Evolutionary conservation across 1,284 basidiomycete species (phyloP).

Genomic region (Cryptococcus hybrid): DNA sequence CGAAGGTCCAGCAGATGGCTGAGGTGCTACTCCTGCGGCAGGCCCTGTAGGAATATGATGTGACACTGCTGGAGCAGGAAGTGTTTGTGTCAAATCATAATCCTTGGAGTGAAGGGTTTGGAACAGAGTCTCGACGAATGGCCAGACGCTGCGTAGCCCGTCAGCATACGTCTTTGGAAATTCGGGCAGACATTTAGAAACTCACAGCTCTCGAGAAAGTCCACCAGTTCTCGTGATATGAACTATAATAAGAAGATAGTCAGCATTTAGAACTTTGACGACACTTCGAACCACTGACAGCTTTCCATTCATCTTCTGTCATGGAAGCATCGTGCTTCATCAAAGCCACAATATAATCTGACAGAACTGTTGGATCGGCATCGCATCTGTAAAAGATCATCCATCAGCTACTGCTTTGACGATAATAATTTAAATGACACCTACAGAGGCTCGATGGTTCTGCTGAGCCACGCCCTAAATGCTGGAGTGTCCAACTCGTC

Average conservation of each 20-base stretch:
- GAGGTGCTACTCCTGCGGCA: neutral
- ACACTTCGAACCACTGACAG: conserved; percentile 48
- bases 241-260: conserved; percentile 44
- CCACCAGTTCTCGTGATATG: conserved; percentile 72
- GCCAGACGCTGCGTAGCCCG: conserved; percentile 58
- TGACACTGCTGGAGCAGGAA: conserved; percentile 23
- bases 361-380: conserved; percentile 88
- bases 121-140: conserved; percentile 83
- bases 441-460: conserved; percentile 81
- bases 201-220: conserved; percentile 70
- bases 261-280: conserved; percentile 4
- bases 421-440: conserved; percentile 24
- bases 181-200: neutral
- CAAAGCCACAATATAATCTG: conserved; percentile 93
- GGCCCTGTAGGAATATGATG: conserved; percentile 24
- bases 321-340: conserved; percentile 76
- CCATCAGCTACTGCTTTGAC: conserved; percentile 1
- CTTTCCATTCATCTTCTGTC: conserved; percentile 75
- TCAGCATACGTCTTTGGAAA: too few relatives aligned
- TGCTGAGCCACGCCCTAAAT: conserved; percentile 67
- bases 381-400: conserved; percentile 66
- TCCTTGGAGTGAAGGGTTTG: conserved; percentile 75
- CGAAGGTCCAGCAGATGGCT: conserved; percentile 25
- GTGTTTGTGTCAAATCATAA: conserved; percentile 59
- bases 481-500: conserved; percentile 36